Conservation (phyloP, 1,139 yeast species). For the Pichia sp. region DNA sequence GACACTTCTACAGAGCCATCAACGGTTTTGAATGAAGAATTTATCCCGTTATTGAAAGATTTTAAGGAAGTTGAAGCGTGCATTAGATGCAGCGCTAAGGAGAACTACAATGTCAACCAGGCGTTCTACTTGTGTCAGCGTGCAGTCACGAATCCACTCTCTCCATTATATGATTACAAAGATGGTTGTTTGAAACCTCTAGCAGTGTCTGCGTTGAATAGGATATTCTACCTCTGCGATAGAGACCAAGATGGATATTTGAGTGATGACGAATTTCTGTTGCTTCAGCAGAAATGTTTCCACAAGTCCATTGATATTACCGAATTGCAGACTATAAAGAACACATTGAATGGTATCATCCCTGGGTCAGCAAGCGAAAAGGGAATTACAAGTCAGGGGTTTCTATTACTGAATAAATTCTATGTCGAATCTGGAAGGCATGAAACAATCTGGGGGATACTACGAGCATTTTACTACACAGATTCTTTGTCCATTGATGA, state of each 20-base stretch:
- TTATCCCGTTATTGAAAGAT: constrained; percentile 80
- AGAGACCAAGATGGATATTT: constrained; percentile 84
- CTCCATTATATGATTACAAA: constrained; percentile 91
- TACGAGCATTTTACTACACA: constrained; percentile 83
- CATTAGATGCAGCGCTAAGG: constrained; percentile 79
- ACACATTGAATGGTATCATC: constrained; percentile 32
- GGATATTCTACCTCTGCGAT: constrained; percentile 83
- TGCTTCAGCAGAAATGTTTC: constrained; percentile 73
- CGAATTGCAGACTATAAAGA: constrained; percentile 49
- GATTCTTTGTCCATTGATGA: constrained; percentile 84
- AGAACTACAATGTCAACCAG: constrained; percentile 72
- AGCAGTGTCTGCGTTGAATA: constrained; percentile 67
- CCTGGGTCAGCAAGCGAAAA: constrained; percentile 27
- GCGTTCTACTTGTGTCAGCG: constrained; percentile 90
- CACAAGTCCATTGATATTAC: constrained; percentile 50
- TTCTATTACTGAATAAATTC: constrained; percentile 66
- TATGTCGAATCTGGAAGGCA: constrained; percentile 91
- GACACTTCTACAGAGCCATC: constrained; percentile 27
- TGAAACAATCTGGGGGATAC: constrained; percentile 93
- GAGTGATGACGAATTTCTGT: constrained; percentile 62
- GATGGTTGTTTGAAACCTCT: constrained; percentile 76
- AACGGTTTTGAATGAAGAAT: constrained; percentile 57
- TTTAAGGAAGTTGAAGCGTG: constrained; percentile 94
- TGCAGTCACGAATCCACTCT: constrained; percentile 88
- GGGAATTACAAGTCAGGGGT: constrained; percentile 77